Conservation (phyloP, 1,284 basidiomycete genomes). For the Pseudozyma thailandica region DNA sequence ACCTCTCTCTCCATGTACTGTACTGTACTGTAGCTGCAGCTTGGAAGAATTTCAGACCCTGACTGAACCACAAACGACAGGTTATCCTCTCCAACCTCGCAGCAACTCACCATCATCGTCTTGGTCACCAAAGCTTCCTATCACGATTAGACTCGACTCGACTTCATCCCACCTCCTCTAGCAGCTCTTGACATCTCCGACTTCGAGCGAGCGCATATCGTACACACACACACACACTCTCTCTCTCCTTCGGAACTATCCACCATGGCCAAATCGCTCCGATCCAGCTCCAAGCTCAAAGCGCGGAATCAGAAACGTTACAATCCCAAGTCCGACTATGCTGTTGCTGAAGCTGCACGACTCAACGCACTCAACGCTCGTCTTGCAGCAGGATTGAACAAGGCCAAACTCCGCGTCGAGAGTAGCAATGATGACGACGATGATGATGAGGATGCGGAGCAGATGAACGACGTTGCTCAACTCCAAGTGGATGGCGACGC, state of each 20-base stretch:
- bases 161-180: too few species aligned
- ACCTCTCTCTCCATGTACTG: too few species aligned
- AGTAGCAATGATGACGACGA: slow-evolving; percentile 67
- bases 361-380: slow-evolving; percentile 80
- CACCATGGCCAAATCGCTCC: slow-evolving; percentile 88
- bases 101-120: background rate
- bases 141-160: too few species aligned
- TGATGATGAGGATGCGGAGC: slow-evolving; percentile 70
- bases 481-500: slow-evolving; percentile 30
- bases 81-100: background rate
- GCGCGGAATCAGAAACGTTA: slow-evolving; percentile 86
- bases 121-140: too few species aligned
- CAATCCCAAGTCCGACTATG: slow-evolving; percentile 77
- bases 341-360: slow-evolving; percentile 84
- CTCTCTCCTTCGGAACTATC: background rate
- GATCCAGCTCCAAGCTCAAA: slow-evolving; percentile 87
- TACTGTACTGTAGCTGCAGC: background rate
- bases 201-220: too few species aligned
- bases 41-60: background rate
- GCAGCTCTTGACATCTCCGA: background rate
- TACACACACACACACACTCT: background rate
- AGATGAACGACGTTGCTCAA: slow-evolving; percentile 68
- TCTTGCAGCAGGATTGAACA: slow-evolving; percentile 69
- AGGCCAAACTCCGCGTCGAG: slow-evolving; percentile 65
- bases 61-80: background rate